Evolutionary conservation across 1,139 yeast species (phyloP), one percentile per base, ranked within the genome.

Genomic region (Kodamaea sp.): DNA sequence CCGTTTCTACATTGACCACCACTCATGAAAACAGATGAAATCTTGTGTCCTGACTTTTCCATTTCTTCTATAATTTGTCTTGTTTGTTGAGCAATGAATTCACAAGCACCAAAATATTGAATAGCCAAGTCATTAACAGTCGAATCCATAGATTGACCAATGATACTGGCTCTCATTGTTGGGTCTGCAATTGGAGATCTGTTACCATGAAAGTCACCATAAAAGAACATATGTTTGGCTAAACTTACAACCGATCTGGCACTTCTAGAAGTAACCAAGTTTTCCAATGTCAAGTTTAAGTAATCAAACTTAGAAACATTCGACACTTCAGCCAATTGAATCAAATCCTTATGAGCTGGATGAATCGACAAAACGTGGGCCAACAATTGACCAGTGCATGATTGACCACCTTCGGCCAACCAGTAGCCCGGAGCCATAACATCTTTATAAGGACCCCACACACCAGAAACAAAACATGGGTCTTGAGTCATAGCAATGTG

Each of bases 321-420:
- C 4, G 85, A 78, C 20, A 81, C 76, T 46, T 75, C 80, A 1
- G 94, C 78, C 39, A 73, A 60, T 46, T 75, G 78, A 7, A 79
- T 73, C 40, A 90, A 73, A 54, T 85, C 86, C 7, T 78, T 69
- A 50, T 81, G 81, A 0, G 97, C 95, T 0, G 97, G 97, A 57
- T 92, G 98, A 11, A 85, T 82, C 5, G 88, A 73, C 46, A 92
- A 65, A n/a, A 90, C 94, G 62, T 88, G 96, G 3, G 92, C 94
- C 51, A 92, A 73, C 37, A 92, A 73, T 28, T 95, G 96, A 49
- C 98, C 98, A 2, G 98, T 92, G 57, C 96, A 85, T 15, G 95
- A 84, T 63, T 92, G 98, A 12, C 98, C 98, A 55, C 98, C 98
- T 66, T 92, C 98, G n/a, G 97, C 96, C 52, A 89, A 74, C 97